These are phyloP conservation scores for Colletotrichum sojae DNA, from an alignment of 2,329 filamentous ascomycete species.

Conservation along the genomic window DNA sequence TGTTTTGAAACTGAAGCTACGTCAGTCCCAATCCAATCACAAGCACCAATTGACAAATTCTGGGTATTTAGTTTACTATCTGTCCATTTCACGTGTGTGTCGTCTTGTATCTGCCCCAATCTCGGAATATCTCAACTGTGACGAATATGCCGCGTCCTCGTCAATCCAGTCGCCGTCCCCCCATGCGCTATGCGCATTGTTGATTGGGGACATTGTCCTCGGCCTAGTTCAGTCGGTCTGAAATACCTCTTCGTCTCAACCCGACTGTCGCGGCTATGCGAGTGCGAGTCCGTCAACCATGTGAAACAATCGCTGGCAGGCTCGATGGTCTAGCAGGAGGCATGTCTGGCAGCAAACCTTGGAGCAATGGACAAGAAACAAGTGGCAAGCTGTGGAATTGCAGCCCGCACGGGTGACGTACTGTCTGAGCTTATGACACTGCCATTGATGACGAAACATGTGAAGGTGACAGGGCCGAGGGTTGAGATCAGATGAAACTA, in stretches of 20 bases:
- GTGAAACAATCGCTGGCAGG: slow-evolving; percentile 14
- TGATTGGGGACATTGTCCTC: not conserved
- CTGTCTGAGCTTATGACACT: slow-evolving; percentile 21
- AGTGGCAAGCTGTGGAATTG: not conserved
- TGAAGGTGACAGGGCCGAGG: slow-evolving; percentile 35
- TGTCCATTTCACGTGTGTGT: too few species aligned
- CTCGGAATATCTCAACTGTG: too few species aligned
- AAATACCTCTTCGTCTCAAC: not conserved
- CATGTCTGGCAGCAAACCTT: not conserved
- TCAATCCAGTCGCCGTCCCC: too few species aligned
- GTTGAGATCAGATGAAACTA: slow-evolving; percentile 19
- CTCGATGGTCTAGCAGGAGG: too few species aligned
- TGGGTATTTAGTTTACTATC: too few species aligned
- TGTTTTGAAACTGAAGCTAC: too few species aligned
- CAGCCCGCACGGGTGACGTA: not conserved
- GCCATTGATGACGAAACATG: slow-evolving; percentile 6
- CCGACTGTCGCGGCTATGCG: slow-evolving; percentile 18
- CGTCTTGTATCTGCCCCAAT: too few species aligned
- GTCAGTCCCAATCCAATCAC: too few species aligned
- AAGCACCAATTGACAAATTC: too few species aligned
- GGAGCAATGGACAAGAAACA: not conserved
- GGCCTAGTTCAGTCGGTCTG: not conserved
- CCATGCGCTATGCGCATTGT: not conserved
- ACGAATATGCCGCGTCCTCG: too few species aligned
- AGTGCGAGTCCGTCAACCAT: slow-evolving; percentile 17